Evolutionary conservation across 768 basidiomycete genomes (phyloP), one percentile per base, ranked within the genome.

Genomic region (Pulveroboletus sp.): DNA sequence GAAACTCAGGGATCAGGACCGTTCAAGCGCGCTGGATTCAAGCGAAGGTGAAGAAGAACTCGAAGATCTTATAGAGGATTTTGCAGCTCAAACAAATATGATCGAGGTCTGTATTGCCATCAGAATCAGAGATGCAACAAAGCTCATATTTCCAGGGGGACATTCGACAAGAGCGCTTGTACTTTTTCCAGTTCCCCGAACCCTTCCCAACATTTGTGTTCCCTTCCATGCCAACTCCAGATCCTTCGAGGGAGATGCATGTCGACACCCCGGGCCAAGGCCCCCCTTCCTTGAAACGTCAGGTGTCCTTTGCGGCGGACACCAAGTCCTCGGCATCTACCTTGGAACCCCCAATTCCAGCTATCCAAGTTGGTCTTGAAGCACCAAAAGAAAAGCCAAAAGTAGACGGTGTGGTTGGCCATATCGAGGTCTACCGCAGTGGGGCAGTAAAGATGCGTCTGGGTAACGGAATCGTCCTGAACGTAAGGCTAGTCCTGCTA

Each of bases 391-490:
- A 73, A 21, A 21, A 21, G 3, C 21, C 71, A 8, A 71, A 68
- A 42, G 63, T 87, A 6, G 87, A 93, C 51, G 93, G 93, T 0
- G 63, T 85, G 46, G 85, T 94, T 39, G 93, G 93, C 14, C 83
- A 82, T 54, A 73, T 96, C 37, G 90, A 93, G 59, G 76, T 95
- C 2, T 91, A 93, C 66, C 80, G 78, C 46, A 93, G 86, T 58
- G 93, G 93, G 6, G 76, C 79, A 9, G 86, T 93, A 49, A 94
- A 91, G 69, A 89, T 96, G 75, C 84, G 89, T 18, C 69, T 96
- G 24, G 76, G 76, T 3, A 85, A 93, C 54, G 88, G 81, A 31
- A 90, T 93, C 33, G 70, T 95, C 11, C 73, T 95, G 63, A 86
- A 94, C 63, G 93, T 93, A 65, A 4, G 49, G 15, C 3, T n/a